Evolutionary conservation across 2,329 filamentous ascomycete species (phyloP).

Genomic region (Aspergillus japonicus): DNA sequence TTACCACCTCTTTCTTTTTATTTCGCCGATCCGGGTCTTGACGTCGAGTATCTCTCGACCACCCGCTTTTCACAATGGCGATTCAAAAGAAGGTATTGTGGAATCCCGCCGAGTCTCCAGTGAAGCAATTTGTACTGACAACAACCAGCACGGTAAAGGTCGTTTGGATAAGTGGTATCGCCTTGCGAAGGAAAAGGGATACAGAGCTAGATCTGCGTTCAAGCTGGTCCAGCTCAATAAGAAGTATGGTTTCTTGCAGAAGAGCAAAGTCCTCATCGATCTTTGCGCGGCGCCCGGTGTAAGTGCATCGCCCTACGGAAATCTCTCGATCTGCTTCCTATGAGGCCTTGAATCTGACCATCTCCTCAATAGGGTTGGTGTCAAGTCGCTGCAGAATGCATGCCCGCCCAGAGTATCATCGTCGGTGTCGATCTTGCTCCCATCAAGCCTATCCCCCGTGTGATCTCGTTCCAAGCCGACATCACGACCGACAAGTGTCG

Average conservation of each 20-base stretch:
- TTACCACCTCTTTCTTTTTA: constrained; percentile 4
- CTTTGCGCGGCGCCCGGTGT: constrained; percentile 94
- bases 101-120: constrained; percentile 9
- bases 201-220: constrained; percentile 91
- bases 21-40: constrained; percentile 17
- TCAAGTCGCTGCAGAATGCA: constrained; percentile 92
- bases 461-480: constrained; percentile 95
- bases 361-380: constrained; percentile 71
- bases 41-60: constrained; percentile 26
- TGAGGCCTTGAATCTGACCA: constrained; percentile 18
- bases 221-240: constrained; percentile 98
- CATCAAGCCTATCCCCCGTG: constrained; percentile 91
- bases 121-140: constrained; percentile 29
- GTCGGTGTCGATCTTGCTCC: constrained; percentile 91
- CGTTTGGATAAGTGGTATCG: constrained; percentile 99
- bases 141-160: constrained; percentile 77
- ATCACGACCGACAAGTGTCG: constrained; percentile 97
- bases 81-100: constrained; percentile 80
- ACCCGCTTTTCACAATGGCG: constrained; percentile 63
- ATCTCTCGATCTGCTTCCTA: constrained; percentile 8
- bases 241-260: constrained; percentile 97
- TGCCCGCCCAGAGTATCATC: constrained; percentile 87
- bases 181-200: constrained; percentile 97
- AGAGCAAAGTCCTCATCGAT: constrained; percentile 94
- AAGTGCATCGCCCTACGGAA: constrained; percentile 39